Evolutionary conservation across 176 grass and related monocot species (phyloP), one percentile per base, ranked within the genome.

Genomic region (Musa beccarii): DNA sequence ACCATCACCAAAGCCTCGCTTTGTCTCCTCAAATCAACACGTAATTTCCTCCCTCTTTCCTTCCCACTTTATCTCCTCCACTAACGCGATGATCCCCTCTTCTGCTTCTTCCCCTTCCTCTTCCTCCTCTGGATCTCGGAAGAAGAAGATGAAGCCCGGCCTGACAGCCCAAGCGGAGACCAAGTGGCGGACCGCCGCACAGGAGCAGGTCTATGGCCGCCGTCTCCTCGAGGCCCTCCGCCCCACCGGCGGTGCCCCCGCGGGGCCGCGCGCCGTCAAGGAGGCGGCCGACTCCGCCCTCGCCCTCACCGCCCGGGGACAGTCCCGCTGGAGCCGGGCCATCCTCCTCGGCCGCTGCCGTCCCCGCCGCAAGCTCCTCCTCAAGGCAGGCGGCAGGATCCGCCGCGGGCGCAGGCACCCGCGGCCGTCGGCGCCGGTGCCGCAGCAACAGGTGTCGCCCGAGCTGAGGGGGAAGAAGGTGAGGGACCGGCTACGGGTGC

Each of bases 311-410:
- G 95, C 95, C 61, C 76, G 84, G 8, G 95, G 90, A 0, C 95
- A 89, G 81, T 89, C 95, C 11, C 86, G 90, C 28, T 99, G 95
- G 95, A 99, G 95, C 86, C 90, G 95, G 10, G 90, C 95, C 65
- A 91, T 99, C 78, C 82, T 99, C 59, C 84, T 99, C 10, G 28
- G 74, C 76, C 69, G 92, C 54, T 71, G 82, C 63, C 84, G 88
- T 6, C 85, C 84, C 24, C 77, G 78, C 65, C 66, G 53, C 34
- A 63, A 76, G 75, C n/a, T 99, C 54, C 88, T 93, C 34, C 79
- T 99, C 59, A 99, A 94, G 81, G 90, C 90, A 63, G 89, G 87
- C 1, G 92, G 89, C 20, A 88, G 87, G 79, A 81, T 92, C 68
- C 78, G 88, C 0, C 76, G 88, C 16, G 79, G 63, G 23, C 83